These are phyloP conservation scores for Pythium aristosporum DNA, from an alignment of 352 stramenopile genomes.

Conservation along the genomic window DNA sequence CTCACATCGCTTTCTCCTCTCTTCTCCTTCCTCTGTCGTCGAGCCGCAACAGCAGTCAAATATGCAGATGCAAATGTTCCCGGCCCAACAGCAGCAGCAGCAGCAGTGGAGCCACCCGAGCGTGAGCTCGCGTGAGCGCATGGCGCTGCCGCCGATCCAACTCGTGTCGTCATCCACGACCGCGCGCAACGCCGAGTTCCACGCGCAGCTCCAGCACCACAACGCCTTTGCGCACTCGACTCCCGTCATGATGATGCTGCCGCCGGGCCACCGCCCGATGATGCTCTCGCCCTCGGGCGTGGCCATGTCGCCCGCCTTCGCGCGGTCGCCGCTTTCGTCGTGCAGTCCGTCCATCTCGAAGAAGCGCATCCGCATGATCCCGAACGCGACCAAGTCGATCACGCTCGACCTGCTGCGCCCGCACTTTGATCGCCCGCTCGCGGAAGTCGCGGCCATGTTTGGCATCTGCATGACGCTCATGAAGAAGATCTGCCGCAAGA, in stretches of 20 bases:
- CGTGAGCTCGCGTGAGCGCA: slow-evolving; percentile 39
- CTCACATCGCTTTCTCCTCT: background rate
- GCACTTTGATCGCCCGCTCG: slow-evolving; percentile 76
- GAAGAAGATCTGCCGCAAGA: slow-evolving; percentile 86
- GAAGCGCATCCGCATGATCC: slow-evolving; percentile 69
- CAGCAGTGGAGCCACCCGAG: slow-evolving; percentile 22
- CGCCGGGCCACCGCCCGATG: slow-evolving; percentile 24
- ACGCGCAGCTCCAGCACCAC: slow-evolving; percentile 3
- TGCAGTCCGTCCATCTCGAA: slow-evolving; percentile 40
- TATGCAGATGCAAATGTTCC: slow-evolving; percentile 21
- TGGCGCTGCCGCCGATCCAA: slow-evolving; percentile 56
- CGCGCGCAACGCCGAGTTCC: slow-evolving; percentile 9
- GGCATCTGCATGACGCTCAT: slow-evolving; percentile 84
- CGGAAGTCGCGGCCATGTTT: slow-evolving; percentile 70
- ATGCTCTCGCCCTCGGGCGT: slow-evolving; percentile 26
- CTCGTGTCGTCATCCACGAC: slow-evolving; percentile 13
- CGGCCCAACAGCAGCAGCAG: background rate
- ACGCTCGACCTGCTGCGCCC: slow-evolving; percentile 67
- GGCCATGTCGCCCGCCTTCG: slow-evolving; percentile 16
- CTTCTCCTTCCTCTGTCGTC: background rate
- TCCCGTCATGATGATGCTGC: slow-evolving; percentile 31
- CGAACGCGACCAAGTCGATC: slow-evolving; percentile 80
- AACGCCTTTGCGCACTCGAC: slow-evolving; percentile 12
- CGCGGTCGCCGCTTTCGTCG: slow-evolving; percentile 15
- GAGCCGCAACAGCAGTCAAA: background rate